phyloP scores from a whole-genome alignment of 1,284 basidiomycete species.

The Athelia psychrophila region DNA sequence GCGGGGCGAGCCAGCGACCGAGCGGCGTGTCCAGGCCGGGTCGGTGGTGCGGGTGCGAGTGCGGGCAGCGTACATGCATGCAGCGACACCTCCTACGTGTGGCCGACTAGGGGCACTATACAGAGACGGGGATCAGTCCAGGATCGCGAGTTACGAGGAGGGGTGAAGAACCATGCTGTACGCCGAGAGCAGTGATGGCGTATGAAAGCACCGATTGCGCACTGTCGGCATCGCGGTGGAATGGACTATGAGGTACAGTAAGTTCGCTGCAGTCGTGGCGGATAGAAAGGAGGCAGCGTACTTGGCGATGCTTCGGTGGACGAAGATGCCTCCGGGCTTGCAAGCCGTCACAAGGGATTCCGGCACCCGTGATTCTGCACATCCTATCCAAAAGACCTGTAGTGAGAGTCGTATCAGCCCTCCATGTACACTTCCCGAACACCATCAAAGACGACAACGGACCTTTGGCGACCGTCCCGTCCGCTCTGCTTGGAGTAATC shows the following conservation, averaged over 20 bases:
- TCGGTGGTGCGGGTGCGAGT: constrained; percentile 22
- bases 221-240: constrained; percentile 77
- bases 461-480: constrained; percentile 76
- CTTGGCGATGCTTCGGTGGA: constrained; percentile 61
- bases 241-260: constrained; percentile 53
- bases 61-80: constrained; percentile 46
- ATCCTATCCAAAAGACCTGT: constrained; percentile 44
- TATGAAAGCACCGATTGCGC: constrained; percentile 79
- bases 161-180: constrained; percentile 72
- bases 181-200: constrained; percentile 76
- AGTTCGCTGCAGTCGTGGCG: constrained; percentile 20
- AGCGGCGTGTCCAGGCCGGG: constrained; percentile 46
- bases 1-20: constrained; percentile 70
- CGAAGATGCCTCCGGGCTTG: constrained; percentile 61
- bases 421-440: no score
- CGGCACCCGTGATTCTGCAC: constrained; percentile 59
- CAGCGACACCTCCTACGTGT: constrained; percentile 77
- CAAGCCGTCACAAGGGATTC: constrained; percentile 47
- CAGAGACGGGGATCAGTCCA: constrained; percentile 23
- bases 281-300: constrained; percentile 40
- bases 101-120: constrained; percentile 80
- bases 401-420: not conserved
- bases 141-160: constrained; percentile 17
- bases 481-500: constrained; percentile 54
- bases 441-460: no score